Evolutionary conservation across 1,139 yeast species (phyloP).

Genomic region (Zygosaccharomyces sapae): DNA sequence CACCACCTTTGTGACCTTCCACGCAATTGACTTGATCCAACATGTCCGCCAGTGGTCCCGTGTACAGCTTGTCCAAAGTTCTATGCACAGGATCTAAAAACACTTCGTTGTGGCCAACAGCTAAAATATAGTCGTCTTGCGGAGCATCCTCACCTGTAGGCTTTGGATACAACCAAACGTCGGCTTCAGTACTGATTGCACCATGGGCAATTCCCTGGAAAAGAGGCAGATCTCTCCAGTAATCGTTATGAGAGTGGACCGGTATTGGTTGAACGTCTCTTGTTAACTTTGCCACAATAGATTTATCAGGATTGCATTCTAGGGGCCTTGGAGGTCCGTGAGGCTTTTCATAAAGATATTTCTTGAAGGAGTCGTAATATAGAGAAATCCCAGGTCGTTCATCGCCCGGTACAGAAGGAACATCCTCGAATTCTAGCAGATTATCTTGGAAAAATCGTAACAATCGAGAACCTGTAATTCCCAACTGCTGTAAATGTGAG

Average conservation of each 20-base stretch:
- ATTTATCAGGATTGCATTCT: conserved; percentile 15
- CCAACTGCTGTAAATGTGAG: conserved; percentile 6
- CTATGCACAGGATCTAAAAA: conserved; percentile 41
- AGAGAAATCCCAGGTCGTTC: conserved; percentile 11
- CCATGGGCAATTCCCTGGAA: conserved; percentile 60
- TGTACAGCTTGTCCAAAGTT: conserved; percentile 50
- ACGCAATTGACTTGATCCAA: conserved; percentile 41
- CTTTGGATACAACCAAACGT: conserved; percentile 53
- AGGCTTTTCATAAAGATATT: conserved; percentile 9
- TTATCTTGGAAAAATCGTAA: conserved; percentile 11
- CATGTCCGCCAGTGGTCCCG: conserved; percentile 49
- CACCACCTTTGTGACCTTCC: conserved; percentile 36
- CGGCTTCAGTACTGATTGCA: conserved; percentile 63
- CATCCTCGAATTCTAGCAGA: conserved; percentile 5
- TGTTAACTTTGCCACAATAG: conserved; percentile 37
- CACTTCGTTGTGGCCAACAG: conserved; percentile 61
- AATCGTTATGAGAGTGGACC: conserved; percentile 73
- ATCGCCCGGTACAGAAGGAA: not conserved
- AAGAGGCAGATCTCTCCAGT: conserved; percentile 62
- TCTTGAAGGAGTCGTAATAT: conserved; percentile 17
- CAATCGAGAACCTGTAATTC: conserved; percentile 10
- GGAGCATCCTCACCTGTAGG: conserved; percentile 19
- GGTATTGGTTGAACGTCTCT: conserved; percentile 46
- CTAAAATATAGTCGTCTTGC: conserved; percentile 36
- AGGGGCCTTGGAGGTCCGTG: conserved; percentile 1